Evolutionary conservation across 2,329 filamentous ascomycete species (phyloP), one percentile per base, ranked within the genome.

Genomic region (Tolypocladium ovalisporum): DNA sequence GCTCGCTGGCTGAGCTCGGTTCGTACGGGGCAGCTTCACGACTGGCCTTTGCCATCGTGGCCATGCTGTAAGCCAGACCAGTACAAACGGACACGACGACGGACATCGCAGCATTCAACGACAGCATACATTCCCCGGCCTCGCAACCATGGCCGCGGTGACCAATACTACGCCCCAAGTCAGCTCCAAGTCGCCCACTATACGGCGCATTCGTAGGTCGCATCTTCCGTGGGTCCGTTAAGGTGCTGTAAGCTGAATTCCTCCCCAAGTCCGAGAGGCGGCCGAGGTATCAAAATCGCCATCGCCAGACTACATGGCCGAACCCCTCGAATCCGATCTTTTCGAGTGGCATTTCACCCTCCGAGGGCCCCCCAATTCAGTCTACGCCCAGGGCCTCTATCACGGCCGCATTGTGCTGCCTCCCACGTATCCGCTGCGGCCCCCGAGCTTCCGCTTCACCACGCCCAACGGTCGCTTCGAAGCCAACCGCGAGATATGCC

Each of bases 301-400:
- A 5, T 94, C 90, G 2, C 79, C 89, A 56, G 90, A 96, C 75
- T 95, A 93, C 74, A 84, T 87, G 64, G 94, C 93, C 44, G 79
- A 86, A 4, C 94, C 94, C 0, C 83, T 93, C 61, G 93, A 97
- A 69, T 79, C 84, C 36, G 91, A 97, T 73, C 85, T 99, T 56
- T 96, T 96, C 75, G 92, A 97, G 74, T 99, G 94, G 94, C 94
- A 99, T 77, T 99, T 97, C 75, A 99, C 94, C 0, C 80, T 99
- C n/a, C 85, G 87, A 55, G 94, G 94, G 0, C 92, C 93, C 0
- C 93, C 93, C 0, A 78, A 83, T 36, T 92, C 90, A 0, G 83
- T 86, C 40, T 97, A 92, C 74, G 83, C 84, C 51, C 76, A 79
- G 36, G 94, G 94, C 53, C 83, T 97, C 67, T 99, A 97, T 76